Evolutionary conservation across 164 flowering plant species (phyloP).

Genomic region (Berberis thunbergii): DNA sequence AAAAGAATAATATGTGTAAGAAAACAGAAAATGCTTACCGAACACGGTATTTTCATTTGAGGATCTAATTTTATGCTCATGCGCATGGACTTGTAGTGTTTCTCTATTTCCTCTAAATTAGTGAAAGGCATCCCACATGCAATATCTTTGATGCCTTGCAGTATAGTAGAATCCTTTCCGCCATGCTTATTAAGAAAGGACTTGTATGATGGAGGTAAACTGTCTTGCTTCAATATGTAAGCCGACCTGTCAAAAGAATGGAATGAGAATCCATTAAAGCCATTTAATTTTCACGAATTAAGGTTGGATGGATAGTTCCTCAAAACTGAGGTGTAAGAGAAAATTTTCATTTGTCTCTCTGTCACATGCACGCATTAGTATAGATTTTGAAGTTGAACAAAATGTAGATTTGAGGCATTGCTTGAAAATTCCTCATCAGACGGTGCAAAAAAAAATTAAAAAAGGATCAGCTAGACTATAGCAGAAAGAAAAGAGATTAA

Average conservation of each 20-base stretch:
- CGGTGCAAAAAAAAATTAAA: too few relatives aligned
- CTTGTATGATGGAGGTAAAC: conserved; percentile 78
- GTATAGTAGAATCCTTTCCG: conserved; percentile 59
- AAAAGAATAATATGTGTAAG: background rate
- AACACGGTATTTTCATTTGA: conserved; percentile 80
- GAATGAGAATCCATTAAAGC: background rate
- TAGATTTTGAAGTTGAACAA: too few relatives aligned
- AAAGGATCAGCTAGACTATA: background rate
- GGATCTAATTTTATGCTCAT: conserved; percentile 68
- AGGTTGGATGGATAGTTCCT: too few relatives aligned
- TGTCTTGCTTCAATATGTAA: conserved; percentile 84
- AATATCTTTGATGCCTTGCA: conserved; percentile 71
- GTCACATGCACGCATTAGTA: too few relatives aligned
- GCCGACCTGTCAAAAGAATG: conserved; percentile 59
- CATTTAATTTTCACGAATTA: too few relatives aligned
- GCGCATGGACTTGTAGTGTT: conserved; percentile 52
- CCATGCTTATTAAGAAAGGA: conserved; percentile 93
- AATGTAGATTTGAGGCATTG: too few relatives aligned
- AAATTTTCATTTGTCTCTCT: too few relatives aligned
- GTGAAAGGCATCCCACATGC: conserved; percentile 53
- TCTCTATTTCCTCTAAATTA: conserved; percentile 60
- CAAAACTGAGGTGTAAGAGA: too few relatives aligned
- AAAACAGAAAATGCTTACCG: conserved; percentile 40
- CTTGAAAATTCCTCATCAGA: too few relatives aligned
- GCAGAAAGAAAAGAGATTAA: background rate